Evolutionary conservation across 176 grass and related monocot genomes (phyloP).

Genomic region (Musa acuminata): DNA sequence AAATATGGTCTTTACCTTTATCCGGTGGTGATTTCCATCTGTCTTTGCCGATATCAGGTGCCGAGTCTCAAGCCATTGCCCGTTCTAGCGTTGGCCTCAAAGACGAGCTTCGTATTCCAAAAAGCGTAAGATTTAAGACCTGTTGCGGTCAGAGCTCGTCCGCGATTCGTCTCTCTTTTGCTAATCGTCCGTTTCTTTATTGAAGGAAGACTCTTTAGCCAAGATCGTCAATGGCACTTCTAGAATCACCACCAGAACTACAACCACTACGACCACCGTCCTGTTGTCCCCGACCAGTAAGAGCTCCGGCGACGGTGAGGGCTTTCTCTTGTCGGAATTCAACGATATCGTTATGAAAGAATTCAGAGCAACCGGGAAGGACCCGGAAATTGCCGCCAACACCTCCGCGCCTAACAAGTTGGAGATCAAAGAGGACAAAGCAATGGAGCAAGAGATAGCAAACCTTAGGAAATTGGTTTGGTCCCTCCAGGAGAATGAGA

Average conservation of each 20-base stretch:
- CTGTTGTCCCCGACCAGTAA: slow-evolving; percentile 42
- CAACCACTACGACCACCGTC: slow-evolving; percentile 30
- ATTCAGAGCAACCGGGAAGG: slow-evolving; percentile 26
- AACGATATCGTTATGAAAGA: slow-evolving; percentile 56
- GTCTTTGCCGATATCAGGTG: slow-evolving; percentile 1
- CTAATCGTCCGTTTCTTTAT: slow-evolving; percentile 11
- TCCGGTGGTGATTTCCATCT: slow-evolving; percentile 8
- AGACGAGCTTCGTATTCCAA: slow-evolving; percentile 45
- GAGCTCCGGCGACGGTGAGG: slow-evolving; percentile 50
- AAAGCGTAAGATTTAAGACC: slow-evolving; percentile 38
- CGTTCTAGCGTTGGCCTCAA: slow-evolving; percentile 43
- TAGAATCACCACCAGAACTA: slow-evolving; percentile 36
- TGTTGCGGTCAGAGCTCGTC: background rate
- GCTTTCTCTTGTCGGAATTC: slow-evolving; percentile 71
- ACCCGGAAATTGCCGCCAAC: slow-evolving; percentile 13
- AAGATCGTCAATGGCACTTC: slow-evolving; percentile 55
- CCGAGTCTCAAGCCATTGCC: slow-evolving; percentile 18
- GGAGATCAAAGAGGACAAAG: slow-evolving; percentile 29
- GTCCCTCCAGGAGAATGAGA: slow-evolving; percentile 74
- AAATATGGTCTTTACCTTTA: background rate
- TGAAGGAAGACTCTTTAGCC: slow-evolving; percentile 39
- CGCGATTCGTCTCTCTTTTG: background rate
- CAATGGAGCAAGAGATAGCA: slow-evolving; percentile 49
- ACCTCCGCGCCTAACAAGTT: slow-evolving; percentile 13
- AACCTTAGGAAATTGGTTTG: slow-evolving; percentile 66